These are phyloP conservation scores for Myriosclerotinia duriaeana DNA, from an alignment of 2,329 filamentous ascomycete species.

Conservation along the genomic window DNA sequence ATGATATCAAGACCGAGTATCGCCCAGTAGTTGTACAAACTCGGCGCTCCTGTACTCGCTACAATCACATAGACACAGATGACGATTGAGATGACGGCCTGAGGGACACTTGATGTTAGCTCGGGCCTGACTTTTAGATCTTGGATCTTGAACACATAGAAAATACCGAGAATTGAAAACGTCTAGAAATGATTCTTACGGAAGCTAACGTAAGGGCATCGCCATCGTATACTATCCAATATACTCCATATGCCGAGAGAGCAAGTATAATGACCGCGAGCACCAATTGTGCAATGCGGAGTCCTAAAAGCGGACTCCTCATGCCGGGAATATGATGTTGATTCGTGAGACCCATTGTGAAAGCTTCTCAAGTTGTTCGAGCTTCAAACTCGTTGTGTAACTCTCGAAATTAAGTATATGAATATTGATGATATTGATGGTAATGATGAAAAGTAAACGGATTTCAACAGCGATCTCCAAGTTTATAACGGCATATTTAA, in stretches of 20 bases:
- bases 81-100: slow-evolving; percentile 13
- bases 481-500: neutral
- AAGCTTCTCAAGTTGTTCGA: neutral
- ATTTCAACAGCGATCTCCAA: too few species aligned
- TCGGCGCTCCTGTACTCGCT: neutral
- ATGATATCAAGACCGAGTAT: slow-evolving; percentile 18
- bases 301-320: neutral
- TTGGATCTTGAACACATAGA: neutral
- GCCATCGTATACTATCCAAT: slow-evolving; percentile 6
- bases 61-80: slow-evolving; percentile 11
- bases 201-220: slow-evolving; percentile 13
- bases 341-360: neutral
- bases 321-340: slow-evolving; percentile 8
- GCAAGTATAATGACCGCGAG: slow-evolving; percentile 14
- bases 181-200: neutral
- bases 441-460: too few species aligned
- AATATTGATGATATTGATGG: too few species aligned
- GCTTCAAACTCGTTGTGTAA: too few species aligned
- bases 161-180: neutral
- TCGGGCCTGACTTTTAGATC: neutral
- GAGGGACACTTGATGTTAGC: neutral
- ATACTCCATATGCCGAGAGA: slow-evolving; percentile 16
- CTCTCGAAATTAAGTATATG: too few species aligned
- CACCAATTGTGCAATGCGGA: slow-evolving; percentile 16
- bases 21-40: slow-evolving; percentile 21